Evolutionary conservation across 2,329 filamentous ascomycete species (phyloP), one percentile per base, ranked within the genome.

Genomic region (Plenodomus lindquistii): DNA sequence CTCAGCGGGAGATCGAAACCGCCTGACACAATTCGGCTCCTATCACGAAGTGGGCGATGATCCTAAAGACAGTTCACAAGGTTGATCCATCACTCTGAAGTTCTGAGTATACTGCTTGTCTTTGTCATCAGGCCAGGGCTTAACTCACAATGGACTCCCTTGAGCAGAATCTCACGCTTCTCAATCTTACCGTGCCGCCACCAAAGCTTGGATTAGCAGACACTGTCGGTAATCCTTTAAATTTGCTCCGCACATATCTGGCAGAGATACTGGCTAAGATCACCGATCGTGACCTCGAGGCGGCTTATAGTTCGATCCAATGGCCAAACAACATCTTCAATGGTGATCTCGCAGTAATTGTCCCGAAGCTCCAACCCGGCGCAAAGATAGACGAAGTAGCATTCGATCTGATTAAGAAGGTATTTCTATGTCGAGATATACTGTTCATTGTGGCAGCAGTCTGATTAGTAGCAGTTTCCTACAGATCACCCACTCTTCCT

Each of bases 401-500:
- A 0, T 19, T 46, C 7, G 55, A 62, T 17, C 35, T 71, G 6
- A 48, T 65, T 11, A 45, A 61, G 2, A 65, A 65, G 54, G 66
- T 67, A 13, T 8, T 8, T 31, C n/a, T n/a, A n/a, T n/a, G n/a
- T n/a, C n/a, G n/a, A n/a, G n/a, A n/a, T n/a, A n/a, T n/a, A n/a
- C n/a, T n/a, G n/a, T n/a, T n/a, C 27, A 31, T 31, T 31, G 34
- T 17, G 6, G 34, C 22, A 24, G 10, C 5, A 6, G 22, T 5
- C 22, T 24, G n/a, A n/a, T 17, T 15, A 11, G 2, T 24, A 17
- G 9, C 53, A 88, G 84, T 90, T 88, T 66, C 86, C 87, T 29
- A 81, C 84, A 51, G 81, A 85, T 47, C 84, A 83, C 55, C 78
- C 84, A 13, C 79, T 91, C 16, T 81, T 90, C 54, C 77, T 83